Conservation (phyloP, 257 asterid genomes). For the Scutellaria barbata region DNA sequence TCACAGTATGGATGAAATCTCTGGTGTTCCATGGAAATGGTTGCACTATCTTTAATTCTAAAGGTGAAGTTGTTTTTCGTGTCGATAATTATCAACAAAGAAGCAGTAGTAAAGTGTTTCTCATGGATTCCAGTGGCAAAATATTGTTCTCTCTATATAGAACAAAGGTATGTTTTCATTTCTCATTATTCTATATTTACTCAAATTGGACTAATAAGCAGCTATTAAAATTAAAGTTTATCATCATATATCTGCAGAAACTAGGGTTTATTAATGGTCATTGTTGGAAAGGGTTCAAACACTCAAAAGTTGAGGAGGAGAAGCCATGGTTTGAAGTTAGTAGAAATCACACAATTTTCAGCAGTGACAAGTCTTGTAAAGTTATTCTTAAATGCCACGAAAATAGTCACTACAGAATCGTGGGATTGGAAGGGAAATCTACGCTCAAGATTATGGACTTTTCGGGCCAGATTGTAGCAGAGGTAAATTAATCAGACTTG, state of each 20-base stretch:
- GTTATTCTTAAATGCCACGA: constrained; percentile 45
- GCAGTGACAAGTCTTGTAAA: constrained; percentile 40
- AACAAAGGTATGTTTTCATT: constrained; percentile 51
- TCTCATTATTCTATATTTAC: neutral
- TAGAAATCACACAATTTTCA: constrained; percentile 44
- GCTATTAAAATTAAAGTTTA: too few species aligned
- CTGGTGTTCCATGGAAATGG: constrained; percentile 80
- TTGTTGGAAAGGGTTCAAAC: constrained; percentile 63
- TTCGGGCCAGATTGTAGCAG: constrained; percentile 58
- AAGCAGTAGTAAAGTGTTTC: constrained; percentile 57
- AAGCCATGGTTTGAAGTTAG: constrained; percentile 58
- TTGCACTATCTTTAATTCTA: constrained; percentile 69
- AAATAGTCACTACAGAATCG: constrained; percentile 43
- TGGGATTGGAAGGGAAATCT: constrained; percentile 55
- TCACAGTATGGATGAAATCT: constrained; percentile 87
- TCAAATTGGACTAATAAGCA: too few species aligned
- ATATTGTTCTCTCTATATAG: constrained; percentile 64
- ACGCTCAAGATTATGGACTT: constrained; percentile 50
- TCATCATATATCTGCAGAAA: constrained; percentile 42
- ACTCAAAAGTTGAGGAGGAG: constrained; percentile 38
- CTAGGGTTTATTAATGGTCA: constrained; percentile 37
- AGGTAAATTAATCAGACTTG: constrained; percentile 44
- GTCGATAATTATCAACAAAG: constrained; percentile 77
- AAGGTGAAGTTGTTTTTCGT: constrained; percentile 68
- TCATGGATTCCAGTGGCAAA: constrained; percentile 71